Evolutionary conservation across 768 basidiomycete species (phyloP).

Genomic region (Rhizopogon sp.): DNA sequence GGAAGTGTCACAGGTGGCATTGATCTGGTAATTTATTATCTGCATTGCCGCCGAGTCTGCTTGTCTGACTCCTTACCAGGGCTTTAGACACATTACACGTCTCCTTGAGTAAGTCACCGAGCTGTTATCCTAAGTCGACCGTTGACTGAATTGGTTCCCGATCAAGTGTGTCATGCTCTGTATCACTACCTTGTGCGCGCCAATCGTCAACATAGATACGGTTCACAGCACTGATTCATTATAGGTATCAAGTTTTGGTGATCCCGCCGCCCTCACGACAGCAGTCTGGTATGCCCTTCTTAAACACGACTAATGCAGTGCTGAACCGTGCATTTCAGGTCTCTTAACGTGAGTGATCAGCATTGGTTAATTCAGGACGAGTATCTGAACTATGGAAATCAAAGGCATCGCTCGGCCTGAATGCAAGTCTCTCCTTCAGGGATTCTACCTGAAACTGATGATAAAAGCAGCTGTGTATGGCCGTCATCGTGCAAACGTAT

Average conservation of each 20-base stretch:
- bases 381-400: background rate
- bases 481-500: constrained; percentile 39
- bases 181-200: constrained; percentile 37
- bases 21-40: constrained; percentile 1
- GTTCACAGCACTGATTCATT: background rate
- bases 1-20: background rate
- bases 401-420: constrained; percentile 5
- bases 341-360: constrained; percentile 5
- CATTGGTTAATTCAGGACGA: background rate
- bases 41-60: background rate
- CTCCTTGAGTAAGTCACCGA: constrained; percentile 2
- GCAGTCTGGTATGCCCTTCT: constrained; percentile 31
- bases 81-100: constrained; percentile 6
- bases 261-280: constrained; percentile 25
- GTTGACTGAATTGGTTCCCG: background rate
- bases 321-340: constrained; percentile 3
- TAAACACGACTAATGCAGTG: background rate
- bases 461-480: constrained; percentile 30
- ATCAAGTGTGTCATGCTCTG: constrained; percentile 20
- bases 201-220: background rate
- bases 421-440: constrained; percentile 1
- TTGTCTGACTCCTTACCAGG: background rate
- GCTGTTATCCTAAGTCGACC: background rate
- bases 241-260: constrained; percentile 36
- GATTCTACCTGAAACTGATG: background rate